Conservation (phyloP, 257 asterid species). For the Mentha longifolia region DNA sequence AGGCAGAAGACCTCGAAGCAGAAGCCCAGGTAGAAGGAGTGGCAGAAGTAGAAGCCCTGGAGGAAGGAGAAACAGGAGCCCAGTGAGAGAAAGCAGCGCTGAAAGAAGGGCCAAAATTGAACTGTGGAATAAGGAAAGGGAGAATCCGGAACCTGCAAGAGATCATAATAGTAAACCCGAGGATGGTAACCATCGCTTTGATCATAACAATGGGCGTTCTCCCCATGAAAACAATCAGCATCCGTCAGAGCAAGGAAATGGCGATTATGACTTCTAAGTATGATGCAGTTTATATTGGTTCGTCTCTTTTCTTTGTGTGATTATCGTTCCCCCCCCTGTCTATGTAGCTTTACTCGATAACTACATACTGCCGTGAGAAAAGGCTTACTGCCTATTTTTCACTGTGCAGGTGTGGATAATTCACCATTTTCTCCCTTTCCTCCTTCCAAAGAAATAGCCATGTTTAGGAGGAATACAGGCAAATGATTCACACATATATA, state of each 20-base stretch:
- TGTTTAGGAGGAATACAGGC: constrained; percentile 31
- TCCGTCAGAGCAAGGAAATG: constrained; percentile 50
- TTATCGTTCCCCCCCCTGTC: constrained; percentile 1
- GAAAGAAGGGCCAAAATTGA: constrained; percentile 88
- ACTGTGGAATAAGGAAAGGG: constrained; percentile 84
- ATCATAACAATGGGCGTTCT: constrained; percentile 42
- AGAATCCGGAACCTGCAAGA: constrained; percentile 49
- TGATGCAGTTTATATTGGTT: constrained; percentile 34
- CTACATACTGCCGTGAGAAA: constrained; percentile 42
- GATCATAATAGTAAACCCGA: constrained; percentile 42
- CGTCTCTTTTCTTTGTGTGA: constrained; percentile 32
- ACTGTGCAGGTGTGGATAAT: constrained; percentile 71
- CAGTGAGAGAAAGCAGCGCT: constrained; percentile 69
- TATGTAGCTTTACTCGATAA: constrained; percentile 20
- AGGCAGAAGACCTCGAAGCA: constrained; percentile 80
- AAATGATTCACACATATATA: constrained; percentile 18
- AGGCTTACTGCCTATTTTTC: constrained; percentile 80
- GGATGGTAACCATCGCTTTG: constrained; percentile 37
- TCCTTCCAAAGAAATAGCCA: constrained; percentile 39
- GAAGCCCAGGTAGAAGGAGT: constrained; percentile 74
- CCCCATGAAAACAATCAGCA: constrained; percentile 40
- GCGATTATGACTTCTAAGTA: constrained; percentile 40
- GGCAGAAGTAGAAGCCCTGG: constrained; percentile 81
- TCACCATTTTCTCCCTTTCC: constrained; percentile 49
- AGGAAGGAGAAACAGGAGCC: constrained; percentile 70